Evolutionary conservation across 2,329 filamentous ascomycete species (phyloP), one percentile per base, ranked within the genome.

Genomic region (Talaromyces sp.): DNA sequence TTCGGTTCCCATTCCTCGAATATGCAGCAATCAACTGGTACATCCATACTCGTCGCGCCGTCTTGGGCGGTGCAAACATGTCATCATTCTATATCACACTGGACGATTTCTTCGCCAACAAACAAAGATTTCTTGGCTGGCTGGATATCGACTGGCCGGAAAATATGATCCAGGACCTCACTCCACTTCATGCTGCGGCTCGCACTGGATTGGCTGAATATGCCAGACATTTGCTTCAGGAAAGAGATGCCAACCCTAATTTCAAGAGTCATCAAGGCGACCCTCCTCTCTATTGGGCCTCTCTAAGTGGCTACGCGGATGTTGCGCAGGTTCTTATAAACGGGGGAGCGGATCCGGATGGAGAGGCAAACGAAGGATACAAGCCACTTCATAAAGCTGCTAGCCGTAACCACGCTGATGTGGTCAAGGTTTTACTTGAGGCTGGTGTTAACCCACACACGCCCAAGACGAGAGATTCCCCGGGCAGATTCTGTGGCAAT

Each of bases 381-480:
- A 63, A 61, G 17, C 59, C 63, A 13, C 58, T 67, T 25, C 64
- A 66, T 48, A n/a, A 46, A 39, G 64, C 65, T 28, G 65, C 64
- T 17, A 31, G 22, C 19, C 11, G 31, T 4, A 63, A 64, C 19
- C 60, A 59, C 28, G 41, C 53, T 19, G 59, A 54, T 4, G 57
- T 63, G n/a, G 62, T 63, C 19, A 65, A 53, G 36, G 25, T 62
- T 22, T 25, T 67, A 17, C 60, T 66, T 25, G 50, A 45, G 10
- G 59, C 58, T 22, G 63, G 63, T 33, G 59, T 61, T 15, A 35
- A 59, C 36, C 63, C 63, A 11, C 22, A 64, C 36, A 64, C 61
- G 7, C 56, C 37, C 15, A 62, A 60, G 37, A 50, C 46, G 53
- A 48, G 53, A 56, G 40, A 35, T 17, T 2, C n/a, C 17, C 33